Base-by-base conservation (phyloP, 2,329 filamentous ascomycete genomes). In the Colletotrichum euphorbiae region DNA sequence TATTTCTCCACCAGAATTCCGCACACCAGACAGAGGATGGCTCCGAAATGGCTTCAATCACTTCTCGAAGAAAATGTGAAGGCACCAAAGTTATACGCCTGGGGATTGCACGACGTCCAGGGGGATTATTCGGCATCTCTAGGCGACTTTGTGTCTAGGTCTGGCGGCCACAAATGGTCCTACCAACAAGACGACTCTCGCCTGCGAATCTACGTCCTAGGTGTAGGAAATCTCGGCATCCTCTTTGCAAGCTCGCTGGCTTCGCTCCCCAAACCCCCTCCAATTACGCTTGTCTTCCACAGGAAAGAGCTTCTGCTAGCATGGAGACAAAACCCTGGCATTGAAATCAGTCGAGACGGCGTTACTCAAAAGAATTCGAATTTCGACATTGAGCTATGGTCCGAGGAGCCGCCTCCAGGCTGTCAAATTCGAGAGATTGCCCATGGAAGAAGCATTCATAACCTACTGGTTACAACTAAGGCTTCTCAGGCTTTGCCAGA, bases 381-480 rank as follows among this genome's bases (percentile, higher is more conserved):
- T 46, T 83, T 87, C 69, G 80, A 84, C 52, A 77, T 88, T 31
- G 86, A 88, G 74, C 85, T 82, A 80, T 87, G 86, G 85, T 82
- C 83, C 15, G 81, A 84, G n/a, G 73, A 78, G 43, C 74, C 74
- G 50, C 82, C 83, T 13, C 60, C 69, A 6, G 45, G 64, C 3
- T 81, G 80, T 0, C 77, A 77, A 7, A 73, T 79, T 7, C 73
- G 75, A 21, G 82, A 86, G 70, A 78, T 84, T 12, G 77, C 77
- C 7, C 72, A 73, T 13, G 80, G 79, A 0, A 72, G 67, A 19
- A 72, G 69, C 17, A 91, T 98, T 45, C 81, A 86, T 70, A 92
- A 93, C 74, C 85, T 98, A 46, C 89, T 98, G 70, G 81, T 98
- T 24, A 86, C 92, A 3, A 92, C 91, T 33, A 98, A 97, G 78